phyloP scores from a whole-genome alignment of 331 rosid species.

The Pyracantha coccinea region DNA sequence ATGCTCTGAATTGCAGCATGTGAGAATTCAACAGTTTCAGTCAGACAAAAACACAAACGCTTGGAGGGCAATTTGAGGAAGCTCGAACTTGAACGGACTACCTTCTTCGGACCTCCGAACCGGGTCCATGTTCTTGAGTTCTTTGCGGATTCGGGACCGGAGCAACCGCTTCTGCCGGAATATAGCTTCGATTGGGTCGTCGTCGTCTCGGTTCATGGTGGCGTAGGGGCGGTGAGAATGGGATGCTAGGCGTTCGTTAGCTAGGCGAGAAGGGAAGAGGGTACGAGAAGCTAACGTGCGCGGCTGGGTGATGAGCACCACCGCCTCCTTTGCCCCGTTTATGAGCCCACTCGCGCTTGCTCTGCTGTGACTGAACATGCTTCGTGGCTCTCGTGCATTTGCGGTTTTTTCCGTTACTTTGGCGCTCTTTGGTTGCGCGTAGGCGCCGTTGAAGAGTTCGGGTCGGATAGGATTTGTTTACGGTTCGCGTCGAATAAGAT shows the following conservation, averaged over 20 bases:
- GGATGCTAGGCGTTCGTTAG: slow-evolving; percentile 2
- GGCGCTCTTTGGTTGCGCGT: not conserved
- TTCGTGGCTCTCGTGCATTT: not conserved
- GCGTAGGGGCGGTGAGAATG: not conserved
- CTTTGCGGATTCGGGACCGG: slow-evolving; percentile 60
- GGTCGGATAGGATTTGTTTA: not conserved
- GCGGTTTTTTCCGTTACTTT: not conserved
- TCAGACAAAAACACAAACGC: slow-evolving; percentile 1
- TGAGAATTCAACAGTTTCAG: slow-evolving; percentile 4
- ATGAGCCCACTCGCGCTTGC: not conserved
- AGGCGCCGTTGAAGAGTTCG: not conserved
- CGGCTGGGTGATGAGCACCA: not conserved
- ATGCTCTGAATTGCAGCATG: slow-evolving; percentile 57
- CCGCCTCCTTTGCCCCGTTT: not conserved
- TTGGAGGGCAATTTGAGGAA: not conserved
- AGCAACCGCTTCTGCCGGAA: slow-evolving; percentile 54
- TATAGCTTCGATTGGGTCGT: slow-evolving; percentile 32
- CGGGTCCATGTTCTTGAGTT: slow-evolving; percentile 62
- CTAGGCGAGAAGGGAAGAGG: no score
- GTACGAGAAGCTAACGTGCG: no score
- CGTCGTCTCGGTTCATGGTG: slow-evolving; percentile 13
- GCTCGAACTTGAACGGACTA: not conserved
- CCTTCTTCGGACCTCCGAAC: slow-evolving; percentile 69
- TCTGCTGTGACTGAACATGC: not conserved
- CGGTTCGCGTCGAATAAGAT: not conserved